Base-by-base conservation (phyloP, 345 rosid genomes). In the Citrus medica region DNA sequence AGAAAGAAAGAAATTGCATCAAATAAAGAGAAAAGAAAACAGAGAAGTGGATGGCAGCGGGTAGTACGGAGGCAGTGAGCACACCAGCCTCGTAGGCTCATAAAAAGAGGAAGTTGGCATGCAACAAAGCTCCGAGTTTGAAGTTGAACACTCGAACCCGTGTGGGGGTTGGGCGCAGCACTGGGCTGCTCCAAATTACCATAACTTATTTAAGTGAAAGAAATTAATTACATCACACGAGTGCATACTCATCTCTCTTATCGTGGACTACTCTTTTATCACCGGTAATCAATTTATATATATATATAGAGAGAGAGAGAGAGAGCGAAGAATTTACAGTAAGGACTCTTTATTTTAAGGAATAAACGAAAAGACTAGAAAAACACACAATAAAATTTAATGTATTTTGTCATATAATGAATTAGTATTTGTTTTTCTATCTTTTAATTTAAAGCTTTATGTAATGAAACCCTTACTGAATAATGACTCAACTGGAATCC, bases 41-140 rank as follows among this genome's bases (percentile, higher is more conserved):
- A 25, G 4, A 61, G 9, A 24, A 9, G 35, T 1, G 25, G 61
- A 73, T 28, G 65, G 38, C 7, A 16, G 40, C 68, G 4, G 40
- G 56, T 37, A 53, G 67, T 10, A 59, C 4, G 22, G 0, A 21
- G n/a, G 19, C 59, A 37, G 7, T 25, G 56, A 74, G 62, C 13
- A 27, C 77, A 28, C 69, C 22, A 63, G 16, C 60, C 59, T 75
- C 62, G 48, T 22, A 28, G 42, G 69, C 78, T 75, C 60, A 42
- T 63, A 30, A 28, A 48, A 28, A 48, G 78, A 21, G 78, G 40
- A 25, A 24, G 56, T 59, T 38, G 27, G 2, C 24, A 58, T 28
- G 51, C 37, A 73, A 22, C 28, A 55, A 59, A 14, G 53, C 76
- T 35, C 33, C 7, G 66, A 73, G 76, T 59, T 59, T 37, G 51